Base-by-base conservation (phyloP, 2,329 filamentous ascomycete genomes). In the Verticillium longisporum region DNA sequence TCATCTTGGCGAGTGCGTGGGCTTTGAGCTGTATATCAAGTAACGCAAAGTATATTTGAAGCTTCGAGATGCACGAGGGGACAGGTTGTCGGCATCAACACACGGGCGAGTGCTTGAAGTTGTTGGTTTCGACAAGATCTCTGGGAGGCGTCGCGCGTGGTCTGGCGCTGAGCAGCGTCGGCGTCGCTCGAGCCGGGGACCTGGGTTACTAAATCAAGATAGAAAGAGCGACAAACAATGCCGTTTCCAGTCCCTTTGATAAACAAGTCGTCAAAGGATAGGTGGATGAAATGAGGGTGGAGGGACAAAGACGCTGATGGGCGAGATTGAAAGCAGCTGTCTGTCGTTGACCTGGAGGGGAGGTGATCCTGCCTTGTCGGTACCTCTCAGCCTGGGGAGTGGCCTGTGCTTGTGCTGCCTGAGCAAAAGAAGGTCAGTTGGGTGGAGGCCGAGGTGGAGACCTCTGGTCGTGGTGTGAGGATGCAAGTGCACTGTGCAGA, bases 1-100 rank as follows among this genome's bases (percentile, higher is more conserved):
- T 81, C 80, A 83, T 83, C n/a, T 56, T 72, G 66, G 34, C 45
- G 45, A 41, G 6, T 9, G 34, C 34, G 9, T 9, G 9, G 34
- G 38, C 38, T 4, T 6, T 15, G 15, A n/a, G n/a, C 11, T 10
- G 18, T 53, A 14, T n/a, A 21, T 11, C 6, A 11, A 26, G 18
- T 5, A 26, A 10, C n/a, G 9, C 10, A 18, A 53, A 9, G 10
- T 53, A 6, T 11, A n/a, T 53, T 18, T 6, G 18, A 26, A 1
- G 18, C 6, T 26, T 53, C 18, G 15, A 21, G 45, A 18, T 10
- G 10, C 11, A n/a, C 18, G 45, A 53, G 21, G 45, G n/a, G 18
- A 26, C 45, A 53, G 18, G 45, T 11, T 2, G 7, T 21, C 9
- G n/a, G 18, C 18, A 18, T 31, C 4, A 31, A 31, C 26, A 31